Evolutionary conservation across 768 basidiomycete species (phyloP).

Genomic region (Mycena pura): DNA sequence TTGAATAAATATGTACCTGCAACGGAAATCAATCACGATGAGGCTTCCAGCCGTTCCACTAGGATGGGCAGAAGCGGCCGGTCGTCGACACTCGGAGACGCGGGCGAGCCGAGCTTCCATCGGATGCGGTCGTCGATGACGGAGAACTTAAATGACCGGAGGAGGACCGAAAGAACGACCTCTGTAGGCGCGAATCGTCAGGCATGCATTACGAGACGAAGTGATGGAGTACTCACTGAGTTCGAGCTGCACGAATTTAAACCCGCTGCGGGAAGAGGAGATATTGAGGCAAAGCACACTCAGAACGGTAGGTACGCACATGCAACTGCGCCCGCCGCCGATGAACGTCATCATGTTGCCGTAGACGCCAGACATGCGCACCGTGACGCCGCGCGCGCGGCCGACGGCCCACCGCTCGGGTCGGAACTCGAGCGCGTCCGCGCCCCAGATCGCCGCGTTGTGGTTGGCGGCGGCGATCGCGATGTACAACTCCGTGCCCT

Average conservation of each 20-base stretch:
- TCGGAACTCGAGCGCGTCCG: slow-evolving; percentile 14
- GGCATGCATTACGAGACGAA: not conserved
- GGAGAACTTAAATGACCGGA: slow-evolving; percentile 9
- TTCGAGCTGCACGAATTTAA: slow-evolving; percentile 17
- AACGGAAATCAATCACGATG: not conserved
- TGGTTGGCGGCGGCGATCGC: slow-evolving; percentile 35
- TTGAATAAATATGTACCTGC: too few relatives aligned
- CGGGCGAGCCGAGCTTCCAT: slow-evolving; percentile 14
- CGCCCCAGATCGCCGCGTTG: slow-evolving; percentile 14
- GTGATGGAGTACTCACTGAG: not conserved
- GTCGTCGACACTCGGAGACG: slow-evolving; percentile 6
- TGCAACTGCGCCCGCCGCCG: slow-evolving; percentile 15
- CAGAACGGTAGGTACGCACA: not conserved
- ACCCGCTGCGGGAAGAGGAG: slow-evolving; percentile 1
- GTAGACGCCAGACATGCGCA: slow-evolving; percentile 13
- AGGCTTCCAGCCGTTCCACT: not conserved
- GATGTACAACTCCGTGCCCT: slow-evolving; percentile 47
- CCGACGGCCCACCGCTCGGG: slow-evolving; percentile 15
- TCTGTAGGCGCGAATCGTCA: not conserved
- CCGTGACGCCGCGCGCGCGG: slow-evolving; percentile 1
- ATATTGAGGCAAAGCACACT: not conserved
- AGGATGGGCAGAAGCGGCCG: slow-evolving; percentile 10
- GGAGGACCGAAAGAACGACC: slow-evolving; percentile 11
- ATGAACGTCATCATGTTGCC: slow-evolving; percentile 19
- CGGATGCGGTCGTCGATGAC: not conserved